Percentiles rank a stretch among this genome's conserved stretches.
Evolutionary conservation across 805 yeast species (phyloP).

Genomic region (Vanderwaltozyma polyspora): DNA sequence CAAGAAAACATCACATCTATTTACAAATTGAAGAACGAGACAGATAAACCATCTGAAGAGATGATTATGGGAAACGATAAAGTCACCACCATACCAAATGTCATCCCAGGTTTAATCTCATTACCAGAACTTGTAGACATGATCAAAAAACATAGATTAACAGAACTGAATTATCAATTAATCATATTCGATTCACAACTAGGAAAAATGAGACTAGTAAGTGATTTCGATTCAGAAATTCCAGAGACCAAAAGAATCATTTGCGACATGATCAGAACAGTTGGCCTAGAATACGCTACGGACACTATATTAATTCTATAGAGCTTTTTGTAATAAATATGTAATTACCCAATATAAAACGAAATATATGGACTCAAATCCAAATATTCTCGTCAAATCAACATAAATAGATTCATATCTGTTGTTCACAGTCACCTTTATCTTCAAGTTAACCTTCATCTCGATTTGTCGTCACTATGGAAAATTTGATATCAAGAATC

Average conservation of each 20-base stretch:
- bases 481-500: no score
- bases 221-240: conserved; percentile 15
- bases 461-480: no score
- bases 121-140: conserved; percentile 33
- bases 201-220: conserved; percentile 19
- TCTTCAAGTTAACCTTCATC: no score
- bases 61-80: neutral
- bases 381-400: no score
- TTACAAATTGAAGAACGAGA: neutral
- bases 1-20: neutral
- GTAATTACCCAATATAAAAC: no score
- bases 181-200: conserved; percentile 16
- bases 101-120: conserved; percentile 43
- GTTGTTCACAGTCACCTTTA: no score
- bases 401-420: no score
- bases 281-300: conserved; percentile 31
- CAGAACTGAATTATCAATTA: conserved; percentile 14
- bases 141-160: conserved; percentile 23
- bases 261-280: conserved; percentile 33
- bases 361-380: no score
- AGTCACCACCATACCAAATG: conserved; percentile 27
- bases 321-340: no score
- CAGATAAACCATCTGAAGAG: neutral
- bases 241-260: conserved; percentile 19
- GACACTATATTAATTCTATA: conserved; percentile 21